These are phyloP conservation scores for Acer saccharum DNA, from an alignment of 345 rosid species.

Conservation along the genomic window DNA sequence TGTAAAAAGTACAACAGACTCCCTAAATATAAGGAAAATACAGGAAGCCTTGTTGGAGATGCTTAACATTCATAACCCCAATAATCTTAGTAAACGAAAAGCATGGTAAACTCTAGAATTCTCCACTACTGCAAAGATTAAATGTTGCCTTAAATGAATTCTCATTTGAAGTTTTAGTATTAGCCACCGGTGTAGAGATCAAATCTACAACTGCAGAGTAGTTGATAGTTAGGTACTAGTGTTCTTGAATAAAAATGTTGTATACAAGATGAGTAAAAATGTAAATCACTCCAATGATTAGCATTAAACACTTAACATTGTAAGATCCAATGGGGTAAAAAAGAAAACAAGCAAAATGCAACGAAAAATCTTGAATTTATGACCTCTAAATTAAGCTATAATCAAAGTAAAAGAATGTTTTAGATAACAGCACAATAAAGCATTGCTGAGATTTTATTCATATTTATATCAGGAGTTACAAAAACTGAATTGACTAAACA, in stretches of 20 bases:
- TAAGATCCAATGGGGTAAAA: slow-evolving; percentile 11
- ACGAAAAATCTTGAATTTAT: background rate
- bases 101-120: background rate
- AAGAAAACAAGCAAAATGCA: slow-evolving; percentile 9
- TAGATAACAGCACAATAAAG: too few relatives aligned
- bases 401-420: background rate
- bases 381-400: slow-evolving; percentile 3
- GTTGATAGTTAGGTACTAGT: background rate
- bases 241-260: too few relatives aligned
- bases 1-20: too few relatives aligned
- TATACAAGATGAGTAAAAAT: too few relatives aligned
- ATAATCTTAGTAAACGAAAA: background rate
- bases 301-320: too few relatives aligned
- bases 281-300: too few relatives aligned
- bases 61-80: background rate
- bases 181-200: background rate
- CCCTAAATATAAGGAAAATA: too few relatives aligned
- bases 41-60: too few relatives aligned
- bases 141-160: background rate
- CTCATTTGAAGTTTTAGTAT: background rate
- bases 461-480: too few relatives aligned
- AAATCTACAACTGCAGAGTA: background rate
- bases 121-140: background rate
- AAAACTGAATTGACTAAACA: too few relatives aligned
- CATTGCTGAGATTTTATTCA: too few relatives aligned